Conservation (phyloP, 2,329 filamentous ascomycete species). For the Nemania diffusa region DNA sequence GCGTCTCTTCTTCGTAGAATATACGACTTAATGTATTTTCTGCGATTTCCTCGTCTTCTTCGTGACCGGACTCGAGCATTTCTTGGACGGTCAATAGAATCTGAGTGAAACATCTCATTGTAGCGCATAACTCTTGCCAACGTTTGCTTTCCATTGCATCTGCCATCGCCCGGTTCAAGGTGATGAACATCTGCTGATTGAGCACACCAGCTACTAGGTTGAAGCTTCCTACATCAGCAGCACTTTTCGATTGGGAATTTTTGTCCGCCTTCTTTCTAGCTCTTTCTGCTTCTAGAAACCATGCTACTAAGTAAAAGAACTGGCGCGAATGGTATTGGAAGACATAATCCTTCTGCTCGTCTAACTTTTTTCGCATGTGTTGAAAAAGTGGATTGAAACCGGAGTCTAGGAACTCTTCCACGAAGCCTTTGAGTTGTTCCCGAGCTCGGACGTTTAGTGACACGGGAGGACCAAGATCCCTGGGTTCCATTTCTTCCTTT, state of each 20-base stretch:
- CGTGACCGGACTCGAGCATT: constrained; percentile 83
- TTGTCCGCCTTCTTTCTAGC: constrained; percentile 69
- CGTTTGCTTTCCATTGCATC: constrained; percentile 81
- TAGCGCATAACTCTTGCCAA: constrained; percentile 86
- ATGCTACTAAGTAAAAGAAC: constrained; percentile 91
- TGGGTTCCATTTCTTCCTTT: constrained; percentile 70
- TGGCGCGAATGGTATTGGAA: constrained; percentile 81
- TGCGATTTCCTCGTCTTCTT: constrained; percentile 97
- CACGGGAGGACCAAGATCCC: constrained; percentile 80
- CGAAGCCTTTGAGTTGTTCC: constrained; percentile 81
- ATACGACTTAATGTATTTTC: constrained; percentile 96
- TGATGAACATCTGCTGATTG: constrained; percentile 94
- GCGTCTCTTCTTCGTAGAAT: constrained; percentile 97
- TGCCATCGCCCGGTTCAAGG: constrained; percentile 85
- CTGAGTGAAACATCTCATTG: constrained; percentile 94
- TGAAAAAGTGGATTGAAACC: constrained; percentile 93
- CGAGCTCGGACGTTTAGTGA: constrained; percentile 78
- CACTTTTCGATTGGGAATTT: constrained; percentile 54
- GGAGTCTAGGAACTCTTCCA: constrained; percentile 93
- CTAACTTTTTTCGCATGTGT: constrained; percentile 87
- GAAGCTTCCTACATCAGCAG: constrained; percentile 77
- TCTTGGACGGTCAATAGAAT: constrained; percentile 92
- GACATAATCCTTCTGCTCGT: constrained; percentile 86
- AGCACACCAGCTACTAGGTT: constrained; percentile 88
- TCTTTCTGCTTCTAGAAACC: constrained; percentile 91